Conservation (phyloP, 2,329 filamentous ascomycete genomes). For the Coleophoma crateriformis region DNA sequence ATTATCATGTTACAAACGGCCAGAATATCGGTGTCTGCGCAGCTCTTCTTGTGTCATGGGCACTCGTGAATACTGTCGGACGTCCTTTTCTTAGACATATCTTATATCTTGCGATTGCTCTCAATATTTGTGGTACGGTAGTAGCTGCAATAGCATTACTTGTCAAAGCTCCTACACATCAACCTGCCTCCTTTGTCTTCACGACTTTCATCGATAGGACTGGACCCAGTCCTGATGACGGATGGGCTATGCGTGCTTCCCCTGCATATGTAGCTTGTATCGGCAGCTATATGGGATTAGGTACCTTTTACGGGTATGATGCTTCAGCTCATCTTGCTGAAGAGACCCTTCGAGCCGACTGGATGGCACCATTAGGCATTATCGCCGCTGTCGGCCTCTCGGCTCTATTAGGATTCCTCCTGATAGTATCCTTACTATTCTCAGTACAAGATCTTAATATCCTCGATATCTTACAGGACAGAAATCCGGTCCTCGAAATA, state of each 20-base stretch:
- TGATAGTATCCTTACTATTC: conserved; percentile 51
- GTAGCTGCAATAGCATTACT: conserved; percentile 47
- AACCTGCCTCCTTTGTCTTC: conserved; percentile 49
- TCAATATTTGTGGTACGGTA: conserved; percentile 29
- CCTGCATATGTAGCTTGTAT: conserved; percentile 49
- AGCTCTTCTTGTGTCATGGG: conserved; percentile 48
- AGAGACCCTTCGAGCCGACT: conserved; percentile 51
- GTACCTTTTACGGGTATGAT: conserved; percentile 48
- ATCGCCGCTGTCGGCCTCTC: conserved; percentile 50
- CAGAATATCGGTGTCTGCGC: conserved; percentile 54
- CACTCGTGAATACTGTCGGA: conserved; percentile 51
- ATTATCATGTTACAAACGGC: conserved; percentile 36
- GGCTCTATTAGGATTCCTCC: conserved; percentile 52
- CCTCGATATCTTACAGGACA: conserved; percentile 33
- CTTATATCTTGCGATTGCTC: conserved; percentile 48
- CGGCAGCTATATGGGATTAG: conserved; percentile 48
- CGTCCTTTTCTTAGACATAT: conserved; percentile 47
- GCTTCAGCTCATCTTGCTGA: conserved; percentile 51
- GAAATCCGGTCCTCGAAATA: conserved; percentile 52
- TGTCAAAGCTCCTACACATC: conserved; percentile 50
- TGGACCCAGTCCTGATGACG: conserved; percentile 28
- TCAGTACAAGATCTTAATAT: conserved; percentile 49
- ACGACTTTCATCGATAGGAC: conserved; percentile 47
- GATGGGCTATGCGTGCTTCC: conserved; percentile 47
- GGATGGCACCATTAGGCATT: conserved; percentile 52